These are phyloP conservation scores for Tulasnella sp. DNA, from an alignment of 768 basidiomycete species.

Conservation along the genomic window DNA sequence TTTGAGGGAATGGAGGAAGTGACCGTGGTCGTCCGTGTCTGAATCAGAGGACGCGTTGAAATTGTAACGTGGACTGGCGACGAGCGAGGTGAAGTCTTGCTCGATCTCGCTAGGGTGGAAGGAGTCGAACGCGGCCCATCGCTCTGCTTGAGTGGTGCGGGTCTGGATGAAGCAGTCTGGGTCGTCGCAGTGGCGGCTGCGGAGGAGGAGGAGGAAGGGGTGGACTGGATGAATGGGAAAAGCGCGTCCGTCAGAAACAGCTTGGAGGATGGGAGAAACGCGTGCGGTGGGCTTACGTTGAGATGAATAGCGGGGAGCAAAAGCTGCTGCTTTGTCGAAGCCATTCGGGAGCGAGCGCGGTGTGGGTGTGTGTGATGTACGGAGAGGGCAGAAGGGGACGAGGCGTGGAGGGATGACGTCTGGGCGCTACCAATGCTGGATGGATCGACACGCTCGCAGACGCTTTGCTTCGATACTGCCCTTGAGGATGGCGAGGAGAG, in stretches of 20 bases:
- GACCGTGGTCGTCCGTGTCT: not conserved
- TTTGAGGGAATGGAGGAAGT: not conserved
- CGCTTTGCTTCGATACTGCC: not conserved
- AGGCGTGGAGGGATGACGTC: not conserved
- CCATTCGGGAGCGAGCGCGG: constrained; percentile 1
- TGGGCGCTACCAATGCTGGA: not conserved
- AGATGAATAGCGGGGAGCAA: not conserved
- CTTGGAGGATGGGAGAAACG: not conserved
- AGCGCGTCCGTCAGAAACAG: not conserved
- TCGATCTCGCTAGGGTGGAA: constrained; percentile 3
- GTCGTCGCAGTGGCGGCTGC: constrained; percentile 5
- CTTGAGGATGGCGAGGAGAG: not conserved
- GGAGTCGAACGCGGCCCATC: constrained; percentile 10
- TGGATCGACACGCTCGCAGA: not conserved
- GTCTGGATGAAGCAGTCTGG: constrained; percentile 5
- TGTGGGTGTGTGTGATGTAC: not conserved
- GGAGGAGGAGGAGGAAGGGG: not conserved
- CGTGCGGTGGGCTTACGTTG: not conserved
- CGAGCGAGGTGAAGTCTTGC: not conserved
- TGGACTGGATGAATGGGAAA: not conserved
- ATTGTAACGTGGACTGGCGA: not conserved
- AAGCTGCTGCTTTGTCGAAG: not conserved
- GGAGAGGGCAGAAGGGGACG: not conserved
- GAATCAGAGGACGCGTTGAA: not conserved
- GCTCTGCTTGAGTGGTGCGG: not conserved